phyloP scores from a whole-genome alignment of 305 asterid species.

The Plantago coronopus region DNA sequence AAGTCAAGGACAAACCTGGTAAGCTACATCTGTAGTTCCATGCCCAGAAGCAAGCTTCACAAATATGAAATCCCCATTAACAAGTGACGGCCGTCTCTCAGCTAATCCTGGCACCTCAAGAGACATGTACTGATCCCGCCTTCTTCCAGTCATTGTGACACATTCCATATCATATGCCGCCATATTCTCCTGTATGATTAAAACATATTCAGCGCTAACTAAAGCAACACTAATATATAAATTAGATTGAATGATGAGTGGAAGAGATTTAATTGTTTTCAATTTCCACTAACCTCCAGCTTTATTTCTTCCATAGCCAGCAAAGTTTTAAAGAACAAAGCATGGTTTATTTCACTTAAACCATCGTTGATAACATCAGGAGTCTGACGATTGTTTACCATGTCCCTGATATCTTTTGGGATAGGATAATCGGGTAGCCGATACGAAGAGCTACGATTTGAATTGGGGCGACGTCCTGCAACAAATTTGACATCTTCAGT shows the following conservation, averaged over 20 bases:
- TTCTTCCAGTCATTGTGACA: constrained; percentile 50
- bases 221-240: background rate
- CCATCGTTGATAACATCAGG: constrained; percentile 61
- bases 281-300: constrained; percentile 60
- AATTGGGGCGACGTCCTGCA: constrained; percentile 60
- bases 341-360: constrained; percentile 44
- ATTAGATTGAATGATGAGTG: background rate
- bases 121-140: constrained; percentile 41
- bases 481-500: constrained; percentile 38
- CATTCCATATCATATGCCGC: constrained; percentile 67
- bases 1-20: constrained; percentile 50
- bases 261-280: constrained; percentile 3
- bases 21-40: constrained; percentile 27
- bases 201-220: constrained; percentile 11
- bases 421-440: constrained; percentile 48
- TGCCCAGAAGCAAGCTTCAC: constrained; percentile 45
- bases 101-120: constrained; percentile 97
- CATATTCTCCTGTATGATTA: constrained; percentile 68
- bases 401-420: constrained; percentile 48
- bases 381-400: constrained; percentile 40
- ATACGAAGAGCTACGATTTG: constrained; percentile 27
- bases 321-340: constrained; percentile 52
- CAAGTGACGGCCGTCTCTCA: constrained; percentile 97
- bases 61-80: constrained; percentile 57
- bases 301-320: constrained; percentile 86